Percentiles rank a stretch among this genome's conserved stretches.
These are phyloP conservation scores for Penicillium sp. DNA, from an alignment of 2,329 filamentous ascomycete species.

Conservation along the genomic window DNA sequence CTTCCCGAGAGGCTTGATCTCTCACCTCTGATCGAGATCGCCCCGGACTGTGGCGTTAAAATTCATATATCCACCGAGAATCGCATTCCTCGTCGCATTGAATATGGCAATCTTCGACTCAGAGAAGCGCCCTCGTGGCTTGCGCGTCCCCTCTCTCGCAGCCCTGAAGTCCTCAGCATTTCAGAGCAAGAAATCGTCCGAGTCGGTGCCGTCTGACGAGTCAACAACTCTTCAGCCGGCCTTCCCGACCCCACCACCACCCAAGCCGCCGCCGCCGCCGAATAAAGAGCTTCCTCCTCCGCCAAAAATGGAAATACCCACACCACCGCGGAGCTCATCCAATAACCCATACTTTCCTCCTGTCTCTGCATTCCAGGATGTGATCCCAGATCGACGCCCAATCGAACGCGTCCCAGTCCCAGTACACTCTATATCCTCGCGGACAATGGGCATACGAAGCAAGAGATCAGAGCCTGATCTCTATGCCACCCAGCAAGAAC, in stretches of 20 bases:
- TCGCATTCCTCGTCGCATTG: neutral
- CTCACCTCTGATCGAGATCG: neutral
- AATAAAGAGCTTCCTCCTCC: conserved; percentile 16
- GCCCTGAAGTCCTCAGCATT: conserved; percentile 27
- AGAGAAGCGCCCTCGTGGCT: conserved; percentile 35
- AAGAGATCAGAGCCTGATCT: conserved; percentile 5
- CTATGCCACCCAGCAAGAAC: neutral
- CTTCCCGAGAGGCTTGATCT: neutral
- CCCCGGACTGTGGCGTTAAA: neutral
- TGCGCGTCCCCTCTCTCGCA: conserved; percentile 36
- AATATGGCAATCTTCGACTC: conserved; percentile 37
- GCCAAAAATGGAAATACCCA: neutral
- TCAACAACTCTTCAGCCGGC: conserved; percentile 6
- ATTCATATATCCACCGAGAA: neutral
- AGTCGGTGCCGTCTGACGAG: conserved; percentile 15
- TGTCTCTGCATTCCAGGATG: neutral
- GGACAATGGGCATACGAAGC: conserved; percentile 4
- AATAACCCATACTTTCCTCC: conserved; percentile 12
- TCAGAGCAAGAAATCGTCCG: conserved; percentile 23
- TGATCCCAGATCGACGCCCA: conserved; percentile 1
- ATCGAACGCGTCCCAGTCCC: conserved; percentile 7
- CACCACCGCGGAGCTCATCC: neutral
- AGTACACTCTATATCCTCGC: neutral
- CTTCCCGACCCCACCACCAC: conserved; percentile 18
- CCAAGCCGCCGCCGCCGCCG: conserved; percentile 31